Percentiles rank a stretch among this genome's conserved stretches.
phyloP scores from a whole-genome alignment of 2,329 filamentous ascomycete genomes.

The Mariannaea elegans region DNA sequence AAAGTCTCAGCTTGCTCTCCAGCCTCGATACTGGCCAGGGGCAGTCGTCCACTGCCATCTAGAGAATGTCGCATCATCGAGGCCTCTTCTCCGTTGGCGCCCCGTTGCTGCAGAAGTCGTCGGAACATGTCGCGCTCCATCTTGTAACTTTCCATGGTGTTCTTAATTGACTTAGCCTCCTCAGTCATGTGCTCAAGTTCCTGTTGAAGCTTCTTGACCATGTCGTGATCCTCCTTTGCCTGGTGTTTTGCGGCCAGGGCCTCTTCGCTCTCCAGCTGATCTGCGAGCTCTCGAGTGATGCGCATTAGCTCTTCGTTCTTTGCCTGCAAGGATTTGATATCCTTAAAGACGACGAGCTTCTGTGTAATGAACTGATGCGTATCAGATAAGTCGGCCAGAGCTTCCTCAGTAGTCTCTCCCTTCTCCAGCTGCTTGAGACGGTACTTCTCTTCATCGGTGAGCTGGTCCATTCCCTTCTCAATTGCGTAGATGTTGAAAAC shows the following conservation, averaged over 20 bases:
- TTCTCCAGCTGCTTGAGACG: slow-evolving; percentile 81
- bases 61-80: slow-evolving; percentile 78
- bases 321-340: slow-evolving; percentile 82
- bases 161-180: slow-evolving; percentile 82
- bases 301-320: slow-evolving; percentile 88
- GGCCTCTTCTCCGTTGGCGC: slow-evolving; percentile 67
- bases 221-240: slow-evolving; percentile 71
- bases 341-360: slow-evolving; percentile 88
- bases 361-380: slow-evolving; percentile 91
- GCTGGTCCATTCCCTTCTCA: slow-evolving; percentile 78
- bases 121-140: slow-evolving; percentile 98
- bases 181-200: slow-evolving; percentile 82
- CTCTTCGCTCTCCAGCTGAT: slow-evolving; percentile 91
- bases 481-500: slow-evolving; percentile 86
- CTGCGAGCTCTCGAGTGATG: slow-evolving; percentile 84
- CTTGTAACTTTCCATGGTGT: slow-evolving; percentile 90
- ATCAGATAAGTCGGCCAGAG: slow-evolving; percentile 78
- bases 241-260: slow-evolving; percentile 73
- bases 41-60: slow-evolving; percentile 62
- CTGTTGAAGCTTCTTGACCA: slow-evolving; percentile 76
- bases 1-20: slow-evolving; percentile 68
- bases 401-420: slow-evolving; percentile 77
- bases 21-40: slow-evolving; percentile 67
- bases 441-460: slow-evolving; percentile 75
- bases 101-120: slow-evolving; percentile 83